These are phyloP conservation scores for Podochytrium sp. DNA, from an alignment of 192 early-diverging fungal genomes.

Conservation along the genomic window DNA sequence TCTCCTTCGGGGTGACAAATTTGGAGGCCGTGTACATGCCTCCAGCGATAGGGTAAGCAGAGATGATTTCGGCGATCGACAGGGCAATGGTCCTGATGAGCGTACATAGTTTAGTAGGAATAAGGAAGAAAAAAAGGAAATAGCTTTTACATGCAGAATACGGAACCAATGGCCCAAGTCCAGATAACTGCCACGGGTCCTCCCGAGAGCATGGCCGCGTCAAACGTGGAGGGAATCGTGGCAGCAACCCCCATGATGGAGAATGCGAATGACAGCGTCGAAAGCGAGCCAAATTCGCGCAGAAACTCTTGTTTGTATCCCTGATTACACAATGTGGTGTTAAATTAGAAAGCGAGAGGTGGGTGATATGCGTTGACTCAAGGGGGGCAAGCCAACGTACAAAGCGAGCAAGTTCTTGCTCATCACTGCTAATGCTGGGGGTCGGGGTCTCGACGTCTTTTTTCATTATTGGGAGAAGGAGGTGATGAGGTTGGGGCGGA, in stretches of 20 bases:
- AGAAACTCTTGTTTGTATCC: constrained; percentile 27
- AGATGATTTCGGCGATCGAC: constrained; percentile 31
- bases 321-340: neutral
- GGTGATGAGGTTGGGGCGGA: no score
- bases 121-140: neutral
- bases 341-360: no score
- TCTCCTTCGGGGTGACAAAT: constrained; percentile 5
- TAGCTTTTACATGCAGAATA: constrained; percentile 28
- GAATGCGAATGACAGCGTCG: constrained; percentile 26
- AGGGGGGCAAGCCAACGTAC: no score
- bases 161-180: constrained; percentile 20
- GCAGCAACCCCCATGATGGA: constrained; percentile 34
- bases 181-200: constrained; percentile 16
- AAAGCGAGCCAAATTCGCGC: constrained; percentile 18
- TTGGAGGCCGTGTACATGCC: constrained; percentile 20
- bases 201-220: constrained; percentile 19
- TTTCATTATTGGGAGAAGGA: no score
- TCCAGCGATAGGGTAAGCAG: constrained; percentile 17
- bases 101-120: no score
- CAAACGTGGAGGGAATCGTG: constrained; percentile 24
- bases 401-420: neutral
- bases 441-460: no score
- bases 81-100: constrained; percentile 13
- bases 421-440: neutral
- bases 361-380: neutral